These are phyloP conservation scores for Pythium oligandrum DNA, from an alignment of 352 stramenopile genomes.

Conservation along the genomic window DNA sequence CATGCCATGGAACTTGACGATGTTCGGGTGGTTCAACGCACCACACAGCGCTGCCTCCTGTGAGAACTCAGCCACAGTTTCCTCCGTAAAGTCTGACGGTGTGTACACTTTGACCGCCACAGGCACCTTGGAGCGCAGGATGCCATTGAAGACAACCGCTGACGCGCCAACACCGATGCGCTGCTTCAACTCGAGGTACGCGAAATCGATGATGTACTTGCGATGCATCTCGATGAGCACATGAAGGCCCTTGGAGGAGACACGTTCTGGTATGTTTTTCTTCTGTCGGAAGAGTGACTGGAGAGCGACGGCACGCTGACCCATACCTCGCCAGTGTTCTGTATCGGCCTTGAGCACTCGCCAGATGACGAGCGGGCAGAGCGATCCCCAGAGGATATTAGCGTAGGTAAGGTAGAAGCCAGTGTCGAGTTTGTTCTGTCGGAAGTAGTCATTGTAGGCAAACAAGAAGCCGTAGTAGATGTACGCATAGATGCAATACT, in stretches of 20 bases:
- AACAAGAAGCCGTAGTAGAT: conserved; percentile 42
- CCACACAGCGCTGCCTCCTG: conserved; percentile 41
- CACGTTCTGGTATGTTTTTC: conserved; percentile 27
- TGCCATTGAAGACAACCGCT: conserved; percentile 39
- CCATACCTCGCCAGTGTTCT: conserved; percentile 24
- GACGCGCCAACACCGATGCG: conserved; percentile 34
- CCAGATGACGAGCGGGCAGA: conserved; percentile 33
- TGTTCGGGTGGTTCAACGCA: conserved; percentile 35
- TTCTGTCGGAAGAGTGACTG: conserved; percentile 24
- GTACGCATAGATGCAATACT: conserved; percentile 48
- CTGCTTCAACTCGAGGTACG: conserved; percentile 31
- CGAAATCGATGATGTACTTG: conserved; percentile 54
- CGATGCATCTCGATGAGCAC: conserved; percentile 41
- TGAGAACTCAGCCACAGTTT: conserved; percentile 35
- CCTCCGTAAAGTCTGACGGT: conserved; percentile 34
- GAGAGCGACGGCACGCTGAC: conserved; percentile 16
- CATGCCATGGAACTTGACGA: conserved; percentile 49
- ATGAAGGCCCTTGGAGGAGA: conserved; percentile 39
- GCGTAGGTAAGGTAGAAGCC: conserved; percentile 2
- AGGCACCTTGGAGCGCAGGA: conserved; percentile 16
- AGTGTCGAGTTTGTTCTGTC: conserved; percentile 4
- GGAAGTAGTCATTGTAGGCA: conserved; percentile 32
- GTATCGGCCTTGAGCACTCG: conserved; percentile 29
- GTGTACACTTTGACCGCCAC: conserved; percentile 65
- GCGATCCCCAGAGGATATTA: conserved; percentile 1